Conservation (phyloP, 2,329 filamentous ascomycete genomes). For the Fusarium longipes region DNA sequence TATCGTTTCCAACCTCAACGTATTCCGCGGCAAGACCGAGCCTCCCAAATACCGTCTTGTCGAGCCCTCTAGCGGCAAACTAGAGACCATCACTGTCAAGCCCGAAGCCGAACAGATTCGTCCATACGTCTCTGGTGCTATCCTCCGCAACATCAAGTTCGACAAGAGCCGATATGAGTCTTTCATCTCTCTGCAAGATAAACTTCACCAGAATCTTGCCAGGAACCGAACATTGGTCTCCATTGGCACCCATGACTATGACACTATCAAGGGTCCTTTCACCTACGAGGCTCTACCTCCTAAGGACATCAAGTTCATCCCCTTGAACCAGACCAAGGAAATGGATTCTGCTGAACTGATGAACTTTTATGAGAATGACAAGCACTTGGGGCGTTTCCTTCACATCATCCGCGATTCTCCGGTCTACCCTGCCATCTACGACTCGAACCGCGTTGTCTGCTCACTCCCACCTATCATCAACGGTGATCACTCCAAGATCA, state of each 20-base stretch:
- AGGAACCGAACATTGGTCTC: slow-evolving; percentile 93
- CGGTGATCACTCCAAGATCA: slow-evolving; percentile 96
- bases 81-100: slow-evolving; percentile 84
- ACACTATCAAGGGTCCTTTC: slow-evolving; percentile 94
- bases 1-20: slow-evolving; percentile 93
- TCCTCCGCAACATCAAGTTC: slow-evolving; percentile 91
- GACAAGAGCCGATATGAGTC: slow-evolving; percentile 92
- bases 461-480: slow-evolving; percentile 99
- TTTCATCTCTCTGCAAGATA: slow-evolving; percentile 98
- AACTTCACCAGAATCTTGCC: slow-evolving; percentile 95
- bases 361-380: slow-evolving; percentile 95
- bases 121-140: slow-evolving; percentile 88
- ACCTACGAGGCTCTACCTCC: slow-evolving; percentile 93
- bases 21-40: slow-evolving; percentile 82
- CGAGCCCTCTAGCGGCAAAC: slow-evolving; percentile 75
- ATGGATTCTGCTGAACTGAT: slow-evolving; percentile 92
- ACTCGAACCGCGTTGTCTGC: slow-evolving; percentile 86
- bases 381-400: slow-evolving; percentile 87
- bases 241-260: slow-evolving; percentile 96
- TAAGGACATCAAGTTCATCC: slow-evolving; percentile 90
- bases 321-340: slow-evolving; percentile 89
- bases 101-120: slow-evolving; percentile 81
- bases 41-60: slow-evolving; percentile 84
- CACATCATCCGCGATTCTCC: slow-evolving; percentile 95
- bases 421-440: slow-evolving; percentile 95